These are phyloP conservation scores for Parmelia sp. DNA, from an alignment of 495 filamentous ascomycete species.

Conservation along the genomic window DNA sequence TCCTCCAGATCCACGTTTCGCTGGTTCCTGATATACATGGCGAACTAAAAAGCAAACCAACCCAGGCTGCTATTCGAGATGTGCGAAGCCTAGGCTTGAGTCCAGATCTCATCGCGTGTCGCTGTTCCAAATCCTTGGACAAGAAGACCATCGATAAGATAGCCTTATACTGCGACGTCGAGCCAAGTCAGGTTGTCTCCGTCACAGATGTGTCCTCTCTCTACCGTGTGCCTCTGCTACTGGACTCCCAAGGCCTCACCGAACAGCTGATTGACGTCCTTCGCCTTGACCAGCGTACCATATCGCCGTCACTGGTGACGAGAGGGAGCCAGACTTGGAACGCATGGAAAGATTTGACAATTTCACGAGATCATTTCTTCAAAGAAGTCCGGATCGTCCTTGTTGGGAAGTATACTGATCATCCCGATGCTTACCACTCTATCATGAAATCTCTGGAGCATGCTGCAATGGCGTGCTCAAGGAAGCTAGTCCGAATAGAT, in stretches of 20 bases:
- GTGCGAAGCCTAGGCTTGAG: conserved; percentile 73
- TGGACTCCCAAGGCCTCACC: conserved; percentile 72
- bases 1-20: conserved; percentile 78
- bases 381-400: conserved; percentile 75
- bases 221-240: conserved; percentile 87
- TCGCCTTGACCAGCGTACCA: conserved; percentile 46
- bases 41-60: conserved; percentile 98
- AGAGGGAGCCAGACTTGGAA: conserved; percentile 63
- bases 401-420: conserved; percentile 83
- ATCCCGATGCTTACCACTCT: conserved; percentile 78
- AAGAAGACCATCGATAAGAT: conserved; percentile 78
- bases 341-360: conserved; percentile 64
- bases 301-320: conserved; percentile 41
- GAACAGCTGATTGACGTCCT: conserved; percentile 53
- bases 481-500: conserved; percentile 74
- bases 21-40: conserved; percentile 66
- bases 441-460: conserved; percentile 86
- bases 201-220: conserved; percentile 81
- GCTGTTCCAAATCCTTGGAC: conserved; percentile 69
- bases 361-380: conserved; percentile 51
- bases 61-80: conserved; percentile 79
- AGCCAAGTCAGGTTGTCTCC: conserved; percentile 69
- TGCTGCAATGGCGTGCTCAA: conserved; percentile 75
- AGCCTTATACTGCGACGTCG: conserved; percentile 77
- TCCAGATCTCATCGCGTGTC: conserved; percentile 91